A percentile compares a stretch with the other conserved stretches of the same genome.
These are phyloP conservation scores for Bruguiera hainesii DNA, from an alignment of 441 rosid genomes.

Conservation along the genomic window DNA sequence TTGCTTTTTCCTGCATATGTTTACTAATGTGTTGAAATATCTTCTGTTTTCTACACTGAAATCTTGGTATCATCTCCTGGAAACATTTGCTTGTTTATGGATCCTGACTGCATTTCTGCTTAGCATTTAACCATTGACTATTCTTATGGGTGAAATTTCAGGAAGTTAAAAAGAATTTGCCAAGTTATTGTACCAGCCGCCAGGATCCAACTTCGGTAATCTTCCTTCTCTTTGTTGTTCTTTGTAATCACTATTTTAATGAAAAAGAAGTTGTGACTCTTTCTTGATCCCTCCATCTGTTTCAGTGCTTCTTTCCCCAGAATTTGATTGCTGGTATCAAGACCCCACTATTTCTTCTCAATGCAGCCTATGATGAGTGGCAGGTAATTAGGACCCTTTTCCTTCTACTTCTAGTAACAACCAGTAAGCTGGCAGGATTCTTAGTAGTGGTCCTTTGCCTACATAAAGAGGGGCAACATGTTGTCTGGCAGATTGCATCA, in stretches of 20 bases:
- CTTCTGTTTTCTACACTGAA: not conserved
- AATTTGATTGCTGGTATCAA: constrained; percentile 55
- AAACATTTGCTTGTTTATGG: not conserved
- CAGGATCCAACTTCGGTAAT: constrained; percentile 69
- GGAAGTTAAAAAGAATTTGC: constrained; percentile 51
- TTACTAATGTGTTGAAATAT: not conserved
- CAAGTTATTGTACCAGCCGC: constrained; percentile 46
- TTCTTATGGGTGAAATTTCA: constrained; percentile 19
- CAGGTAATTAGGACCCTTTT: constrained; percentile 45
- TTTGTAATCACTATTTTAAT: not conserved
- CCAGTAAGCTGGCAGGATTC: not conserved
- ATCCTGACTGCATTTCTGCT: not conserved
- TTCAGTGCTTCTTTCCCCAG: constrained; percentile 93
- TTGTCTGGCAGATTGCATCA: no score
- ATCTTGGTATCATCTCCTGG: not conserved
- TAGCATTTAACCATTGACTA: not conserved
- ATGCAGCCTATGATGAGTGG: constrained; percentile 85
- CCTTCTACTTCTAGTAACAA: not conserved
- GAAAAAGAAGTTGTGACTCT: constrained; percentile 10
- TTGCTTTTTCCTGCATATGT: not conserved
- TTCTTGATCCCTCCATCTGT: constrained; percentile 12
- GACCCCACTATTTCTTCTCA: constrained; percentile 77
- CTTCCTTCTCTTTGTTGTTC: constrained; percentile 15
- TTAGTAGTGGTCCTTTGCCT: no score
- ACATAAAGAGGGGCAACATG: no score